Conservation (phyloP, 441 rosid species). For the Arabidopsis lyrata region DNA sequence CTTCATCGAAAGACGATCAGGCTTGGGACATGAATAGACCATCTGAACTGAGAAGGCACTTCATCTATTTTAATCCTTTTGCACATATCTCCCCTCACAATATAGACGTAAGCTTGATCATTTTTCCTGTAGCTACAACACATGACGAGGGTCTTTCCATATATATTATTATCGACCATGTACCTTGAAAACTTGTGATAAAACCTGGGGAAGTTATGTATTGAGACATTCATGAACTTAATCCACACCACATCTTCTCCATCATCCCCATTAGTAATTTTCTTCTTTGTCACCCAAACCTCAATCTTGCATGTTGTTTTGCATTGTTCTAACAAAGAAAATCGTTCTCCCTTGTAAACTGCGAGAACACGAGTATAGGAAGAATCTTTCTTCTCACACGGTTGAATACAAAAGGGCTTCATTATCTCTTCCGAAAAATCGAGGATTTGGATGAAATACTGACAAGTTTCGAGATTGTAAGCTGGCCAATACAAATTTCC, state of each 20-base stretch:
- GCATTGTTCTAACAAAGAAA: neutral
- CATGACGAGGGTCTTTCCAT: neutral
- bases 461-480: too few relatives aligned
- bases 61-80: neutral
- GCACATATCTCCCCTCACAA: neutral
- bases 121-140: neutral
- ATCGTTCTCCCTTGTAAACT: too few relatives aligned
- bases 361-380: too few relatives aligned
- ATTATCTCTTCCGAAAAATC: too few relatives aligned
- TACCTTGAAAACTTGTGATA: neutral
- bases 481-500: too few relatives aligned
- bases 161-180: neutral
- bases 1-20: neutral
- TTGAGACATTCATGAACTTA: neutral
- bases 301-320: neutral
- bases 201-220: neutral
- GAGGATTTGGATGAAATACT: too few relatives aligned
- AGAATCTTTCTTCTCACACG: too few relatives aligned
- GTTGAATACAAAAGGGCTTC: too few relatives aligned
- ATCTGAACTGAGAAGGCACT: neutral
- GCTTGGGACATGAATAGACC: neutral
- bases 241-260: neutral
- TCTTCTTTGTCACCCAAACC: neutral
- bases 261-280: neutral
- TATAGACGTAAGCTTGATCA: neutral